Percentiles rank a stretch among this genome's conserved stretches.
Evolutionary conservation across 2,329 filamentous ascomycete species (phyloP).

Genomic region (Alternaria sp.): DNA sequence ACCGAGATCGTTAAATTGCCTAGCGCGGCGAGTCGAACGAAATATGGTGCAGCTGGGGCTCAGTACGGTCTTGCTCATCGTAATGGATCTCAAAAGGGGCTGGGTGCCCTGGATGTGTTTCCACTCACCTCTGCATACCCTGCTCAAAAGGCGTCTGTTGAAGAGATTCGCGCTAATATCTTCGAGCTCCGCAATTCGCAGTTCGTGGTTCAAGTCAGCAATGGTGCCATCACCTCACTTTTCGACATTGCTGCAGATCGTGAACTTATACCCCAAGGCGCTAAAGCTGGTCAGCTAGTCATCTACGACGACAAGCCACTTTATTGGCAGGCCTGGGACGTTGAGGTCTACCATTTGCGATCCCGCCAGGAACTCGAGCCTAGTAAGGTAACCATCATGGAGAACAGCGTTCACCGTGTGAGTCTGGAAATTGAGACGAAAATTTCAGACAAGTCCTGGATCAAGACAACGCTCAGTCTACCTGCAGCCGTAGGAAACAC

Average conservation of each 20-base stretch:
- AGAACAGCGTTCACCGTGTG: constrained; percentile 76
- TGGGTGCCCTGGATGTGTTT: constrained; percentile 54
- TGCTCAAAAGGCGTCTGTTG: constrained; percentile 55
- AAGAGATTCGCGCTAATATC: constrained; percentile 64
- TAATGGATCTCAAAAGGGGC: constrained; percentile 32
- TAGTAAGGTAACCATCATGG: constrained; percentile 73
- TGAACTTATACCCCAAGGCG: constrained; percentile 75
- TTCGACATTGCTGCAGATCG: constrained; percentile 76
- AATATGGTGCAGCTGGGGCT: constrained; percentile 33
- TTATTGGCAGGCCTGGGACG: constrained; percentile 98
- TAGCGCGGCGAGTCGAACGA: constrained; percentile 36
- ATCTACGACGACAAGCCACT: constrained; percentile 97
- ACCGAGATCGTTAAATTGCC: constrained; percentile 75
- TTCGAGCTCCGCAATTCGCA: constrained; percentile 84
- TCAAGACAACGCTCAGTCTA: constrained; percentile 86
- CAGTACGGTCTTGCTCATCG: constrained; percentile 56
- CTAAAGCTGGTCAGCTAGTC: constrained; percentile 88
- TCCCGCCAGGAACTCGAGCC: constrained; percentile 79
- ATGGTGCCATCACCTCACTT: constrained; percentile 83
- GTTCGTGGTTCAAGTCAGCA: constrained; percentile 74
- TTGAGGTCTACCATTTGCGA: constrained; percentile 93
- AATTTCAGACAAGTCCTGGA: constrained; percentile 85
- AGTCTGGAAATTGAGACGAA: constrained; percentile 84
- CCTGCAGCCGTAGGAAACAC: constrained; percentile 71
- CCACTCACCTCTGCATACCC: constrained; percentile 38